A percentile compares a stretch with the other conserved stretches of the same genome.
These are phyloP conservation scores for Zymoseptoria brevis DNA, from an alignment of 2,329 filamentous ascomycete species.

Conservation along the genomic window DNA sequence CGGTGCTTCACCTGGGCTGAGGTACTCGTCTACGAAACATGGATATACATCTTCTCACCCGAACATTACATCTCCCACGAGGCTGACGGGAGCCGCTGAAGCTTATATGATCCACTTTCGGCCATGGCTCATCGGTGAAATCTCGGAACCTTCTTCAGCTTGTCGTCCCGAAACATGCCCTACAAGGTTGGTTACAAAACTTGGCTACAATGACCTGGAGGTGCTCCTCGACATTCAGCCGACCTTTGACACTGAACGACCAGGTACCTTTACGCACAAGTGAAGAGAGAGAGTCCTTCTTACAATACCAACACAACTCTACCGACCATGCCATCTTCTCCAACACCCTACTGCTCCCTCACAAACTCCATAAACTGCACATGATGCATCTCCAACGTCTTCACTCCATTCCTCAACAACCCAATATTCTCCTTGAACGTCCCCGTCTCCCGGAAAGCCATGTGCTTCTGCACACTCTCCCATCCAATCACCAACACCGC, in stretches of 20 bases:
- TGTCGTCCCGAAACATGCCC: neutral
- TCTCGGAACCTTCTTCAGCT: neutral
- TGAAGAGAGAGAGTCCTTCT: too few relatives aligned
- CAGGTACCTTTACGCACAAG: too few relatives aligned
- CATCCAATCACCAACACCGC: conserved; percentile 44
- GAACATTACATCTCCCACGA: neutral
- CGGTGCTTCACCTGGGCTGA: neutral
- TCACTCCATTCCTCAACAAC: conserved; percentile 36
- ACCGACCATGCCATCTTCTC: neutral
- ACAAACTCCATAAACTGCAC: conserved; percentile 32
- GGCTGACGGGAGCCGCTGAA: too few relatives aligned
- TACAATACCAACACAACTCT: too few relatives aligned
- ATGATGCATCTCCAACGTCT: conserved; percentile 40
- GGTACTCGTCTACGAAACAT: too few relatives aligned
- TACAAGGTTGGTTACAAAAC: too few relatives aligned
- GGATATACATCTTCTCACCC: neutral
- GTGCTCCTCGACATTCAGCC: neutral
- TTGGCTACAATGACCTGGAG: neutral
- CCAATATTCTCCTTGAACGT: conserved; percentile 37
- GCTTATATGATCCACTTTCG: neutral
- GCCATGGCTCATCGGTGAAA: neutral
- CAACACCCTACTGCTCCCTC: conserved; percentile 1
- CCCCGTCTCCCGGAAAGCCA: conserved; percentile 38
- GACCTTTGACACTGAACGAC: neutral
- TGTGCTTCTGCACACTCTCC: conserved; percentile 44